Conservation (phyloP, 2,329 filamentous ascomycete genomes). For the Dactylellina leptospora region DNA sequence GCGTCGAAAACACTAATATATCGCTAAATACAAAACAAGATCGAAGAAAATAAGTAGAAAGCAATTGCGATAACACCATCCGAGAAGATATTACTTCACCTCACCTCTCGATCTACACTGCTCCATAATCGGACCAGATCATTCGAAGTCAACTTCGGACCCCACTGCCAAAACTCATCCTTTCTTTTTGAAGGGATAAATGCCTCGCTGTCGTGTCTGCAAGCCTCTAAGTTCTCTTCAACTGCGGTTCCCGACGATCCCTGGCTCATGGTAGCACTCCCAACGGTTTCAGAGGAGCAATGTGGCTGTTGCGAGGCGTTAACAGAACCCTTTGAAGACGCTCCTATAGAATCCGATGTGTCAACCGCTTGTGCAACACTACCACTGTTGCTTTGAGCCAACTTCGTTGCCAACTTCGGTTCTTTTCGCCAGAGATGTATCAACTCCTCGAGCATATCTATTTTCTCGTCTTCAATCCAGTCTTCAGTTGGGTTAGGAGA, state of each 20-base stretch:
- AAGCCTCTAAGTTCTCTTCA: neutral
- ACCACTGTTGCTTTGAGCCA: neutral
- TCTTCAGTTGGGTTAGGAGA: neutral
- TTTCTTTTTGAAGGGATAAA: too few relatives aligned
- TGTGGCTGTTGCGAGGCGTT: neutral
- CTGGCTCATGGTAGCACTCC: neutral
- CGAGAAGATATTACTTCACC: too few relatives aligned
- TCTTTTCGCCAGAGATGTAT: constrained; percentile 3
- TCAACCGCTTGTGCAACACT: neutral
- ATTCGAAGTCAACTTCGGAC: neutral
- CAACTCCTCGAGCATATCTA: neutral
- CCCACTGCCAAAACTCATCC: neutral
- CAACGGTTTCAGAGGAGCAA: neutral
- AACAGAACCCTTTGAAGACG: neutral
- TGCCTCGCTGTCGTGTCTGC: neutral
- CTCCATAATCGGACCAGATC: neutral
- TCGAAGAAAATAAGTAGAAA: too few relatives aligned
- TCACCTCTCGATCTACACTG: too few relatives aligned
- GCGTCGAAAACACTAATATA: too few relatives aligned
- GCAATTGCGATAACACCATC: too few relatives aligned
- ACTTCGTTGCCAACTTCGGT: neutral
- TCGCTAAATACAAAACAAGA: too few relatives aligned
- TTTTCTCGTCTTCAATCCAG: neutral
- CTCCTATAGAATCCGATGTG: neutral
- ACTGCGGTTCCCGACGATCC: neutral